Base-by-base conservation (phyloP, 2,329 filamentous ascomycete genomes). In the Biscogniauxia sp. region DNA sequence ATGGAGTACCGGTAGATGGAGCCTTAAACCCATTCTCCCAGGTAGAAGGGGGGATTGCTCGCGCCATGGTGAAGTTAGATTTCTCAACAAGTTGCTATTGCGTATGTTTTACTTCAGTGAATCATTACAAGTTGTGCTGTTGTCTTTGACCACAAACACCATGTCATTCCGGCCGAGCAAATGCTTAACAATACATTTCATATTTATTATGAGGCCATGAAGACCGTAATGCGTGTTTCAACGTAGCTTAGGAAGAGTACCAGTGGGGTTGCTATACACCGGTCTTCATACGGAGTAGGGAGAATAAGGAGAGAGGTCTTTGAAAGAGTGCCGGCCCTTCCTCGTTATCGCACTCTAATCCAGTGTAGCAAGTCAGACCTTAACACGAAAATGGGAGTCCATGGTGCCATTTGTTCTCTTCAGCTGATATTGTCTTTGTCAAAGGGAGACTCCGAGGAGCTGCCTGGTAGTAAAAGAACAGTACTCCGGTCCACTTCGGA, bases 21-120 rank as follows among this genome's bases (percentile, higher is more conserved):
- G 61, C 51, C 25, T 57, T 61, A 59, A 67, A 70, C n/a, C 68
- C 68, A 52, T 68, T 66, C 55, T 70, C 64, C 62, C 64, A 70
- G 15, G 68, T 69, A 25, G 56, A 60, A 17, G 64, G 60, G 13
- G 64, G 61, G 5, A 61, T 25, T 19, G 65, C 63, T 19, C 58
- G 60, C 11, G 66, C 66, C 66, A 68, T 68, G 37, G n/a, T 56
- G 25, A 41, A 32, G 9, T 37, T 52, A 7, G 28, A 7, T 32
- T 32, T 32, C 28, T 7, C 28, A 32, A 13, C 11, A 32, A 7
- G 28, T 32, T 13, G 11, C 2, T 32, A 32, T 23, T 26, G 51
- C 15, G 51, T 23, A 26, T 53, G 51, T 45, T 45, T 23, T 23
- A 23, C 13, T 17, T 45, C 17, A 32, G 28, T 45, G 17, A 45